Conservation (phyloP, 2,329 filamentous ascomycete genomes). For the Atkinsonella hypoxylon region DNA sequence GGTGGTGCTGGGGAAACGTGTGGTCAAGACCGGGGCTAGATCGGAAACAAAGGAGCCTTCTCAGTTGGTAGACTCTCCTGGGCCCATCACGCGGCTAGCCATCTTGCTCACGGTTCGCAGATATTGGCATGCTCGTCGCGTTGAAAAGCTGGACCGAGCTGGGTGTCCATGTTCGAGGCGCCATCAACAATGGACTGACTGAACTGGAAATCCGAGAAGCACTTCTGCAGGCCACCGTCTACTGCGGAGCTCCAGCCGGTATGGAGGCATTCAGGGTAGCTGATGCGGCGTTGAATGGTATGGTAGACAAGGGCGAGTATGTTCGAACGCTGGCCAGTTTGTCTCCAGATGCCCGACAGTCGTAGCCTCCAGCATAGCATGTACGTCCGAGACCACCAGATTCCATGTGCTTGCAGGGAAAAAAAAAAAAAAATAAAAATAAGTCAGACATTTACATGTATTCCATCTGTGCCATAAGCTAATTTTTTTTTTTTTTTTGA, state of each 20-base stretch:
- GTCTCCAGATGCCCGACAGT: neutral
- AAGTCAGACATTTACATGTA: no score
- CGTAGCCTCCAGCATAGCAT: neutral
- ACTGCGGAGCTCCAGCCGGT: conserved; percentile 28
- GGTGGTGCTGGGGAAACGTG: conserved; percentile 43
- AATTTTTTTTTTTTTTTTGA: no score
- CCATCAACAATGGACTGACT: conserved; percentile 46
- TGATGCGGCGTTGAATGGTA: conserved; percentile 14
- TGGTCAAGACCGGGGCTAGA: conserved; percentile 52
- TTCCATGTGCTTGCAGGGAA: no score
- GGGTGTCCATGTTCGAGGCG: conserved; percentile 47
- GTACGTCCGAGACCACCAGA: no score
- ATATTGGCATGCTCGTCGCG: conserved; percentile 47
- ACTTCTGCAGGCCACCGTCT: conserved; percentile 29
- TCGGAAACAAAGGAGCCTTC: conserved; percentile 38
- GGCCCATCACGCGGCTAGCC: neutral
- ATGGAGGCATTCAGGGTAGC: conserved; percentile 23
- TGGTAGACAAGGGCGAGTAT: conserved; percentile 14
- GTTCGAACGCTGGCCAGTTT: neutral
- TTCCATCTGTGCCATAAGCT: no score
- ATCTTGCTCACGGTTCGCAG: neutral
- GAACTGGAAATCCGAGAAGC: conserved; percentile 45
- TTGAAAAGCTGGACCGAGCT: conserved; percentile 47
- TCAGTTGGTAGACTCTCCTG: conserved; percentile 21
- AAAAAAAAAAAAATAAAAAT: no score